phyloP scores from a whole-genome alignment of 2,329 filamentous ascomycete species.

The Sclerotinia nivalis region DNA sequence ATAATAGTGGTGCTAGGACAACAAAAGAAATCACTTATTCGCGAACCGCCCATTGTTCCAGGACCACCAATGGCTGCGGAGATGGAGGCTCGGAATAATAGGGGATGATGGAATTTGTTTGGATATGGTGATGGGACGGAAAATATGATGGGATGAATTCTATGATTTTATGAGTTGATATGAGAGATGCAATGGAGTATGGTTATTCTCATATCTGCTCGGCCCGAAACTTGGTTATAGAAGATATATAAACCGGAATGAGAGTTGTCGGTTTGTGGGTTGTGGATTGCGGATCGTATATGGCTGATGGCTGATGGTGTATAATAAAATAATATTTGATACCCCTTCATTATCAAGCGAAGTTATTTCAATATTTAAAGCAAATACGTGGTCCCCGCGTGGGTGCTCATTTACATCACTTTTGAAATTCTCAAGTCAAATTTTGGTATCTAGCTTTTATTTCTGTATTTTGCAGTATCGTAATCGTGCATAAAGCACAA shows the following conservation, averaged over 20 bases:
- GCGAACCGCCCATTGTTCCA: neutral
- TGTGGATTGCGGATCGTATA: neutral
- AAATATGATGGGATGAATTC: neutral
- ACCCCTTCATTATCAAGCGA: neutral
- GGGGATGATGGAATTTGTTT: neutral
- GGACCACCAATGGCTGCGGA: conserved; percentile 5
- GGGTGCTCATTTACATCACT: neutral
- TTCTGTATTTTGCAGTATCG: neutral
- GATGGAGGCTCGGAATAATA: neutral
- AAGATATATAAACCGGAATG: neutral
- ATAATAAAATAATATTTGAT: conserved; percentile 4
- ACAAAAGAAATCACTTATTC: conserved; percentile 15
- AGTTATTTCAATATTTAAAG: neutral
- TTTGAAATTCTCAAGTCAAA: neutral
- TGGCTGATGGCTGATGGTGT: neutral
- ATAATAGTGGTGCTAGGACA: conserved; percentile 15
- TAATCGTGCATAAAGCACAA: neutral
- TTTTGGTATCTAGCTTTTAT: neutral
- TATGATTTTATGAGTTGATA: neutral
- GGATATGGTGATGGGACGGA: neutral
- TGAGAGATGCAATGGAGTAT: neutral
- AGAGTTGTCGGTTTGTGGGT: neutral
- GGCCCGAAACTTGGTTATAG: neutral
- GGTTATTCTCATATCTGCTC: neutral
- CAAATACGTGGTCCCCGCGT: neutral